Conservation (phyloP, 2,329 filamentous ascomycete genomes). For the Parascedosporium putredinis region DNA sequence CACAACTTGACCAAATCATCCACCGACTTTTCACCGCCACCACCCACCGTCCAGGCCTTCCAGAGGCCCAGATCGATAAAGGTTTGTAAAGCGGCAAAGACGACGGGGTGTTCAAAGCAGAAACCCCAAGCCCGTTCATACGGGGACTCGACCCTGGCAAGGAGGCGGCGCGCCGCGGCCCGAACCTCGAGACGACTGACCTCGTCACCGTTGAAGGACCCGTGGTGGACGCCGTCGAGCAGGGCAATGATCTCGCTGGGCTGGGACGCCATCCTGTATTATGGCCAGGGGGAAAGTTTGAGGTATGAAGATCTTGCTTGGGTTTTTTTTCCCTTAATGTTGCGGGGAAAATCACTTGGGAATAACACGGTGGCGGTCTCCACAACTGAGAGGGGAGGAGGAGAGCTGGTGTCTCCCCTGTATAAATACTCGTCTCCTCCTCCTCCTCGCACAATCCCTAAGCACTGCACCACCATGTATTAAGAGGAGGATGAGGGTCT, state of each 20-base stretch:
- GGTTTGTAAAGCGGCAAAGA: conserved; percentile 20
- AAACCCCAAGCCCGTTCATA: conserved; percentile 22
- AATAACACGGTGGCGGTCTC: not conserved
- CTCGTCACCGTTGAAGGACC: conserved; percentile 5
- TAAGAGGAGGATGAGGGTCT: too few relatives aligned
- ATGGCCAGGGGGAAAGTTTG: not conserved
- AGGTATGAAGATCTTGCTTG: not conserved
- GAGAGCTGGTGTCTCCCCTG: not conserved
- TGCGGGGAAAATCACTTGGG: not conserved
- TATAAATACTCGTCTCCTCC: not conserved
- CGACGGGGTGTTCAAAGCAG: conserved; percentile 19
- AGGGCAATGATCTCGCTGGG: not conserved
- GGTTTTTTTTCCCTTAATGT: not conserved
- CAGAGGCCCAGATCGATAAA: conserved; percentile 21
- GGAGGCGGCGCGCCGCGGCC: conserved; percentile 18
- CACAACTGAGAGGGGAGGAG: not conserved
- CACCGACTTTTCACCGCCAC: conserved; percentile 18
- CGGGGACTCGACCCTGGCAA: conserved; percentile 20
- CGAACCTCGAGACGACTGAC: conserved; percentile 11
- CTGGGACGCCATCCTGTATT: not conserved
- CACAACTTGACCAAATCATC: conserved; percentile 18
- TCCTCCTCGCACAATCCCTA: not conserved
- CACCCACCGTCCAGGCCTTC: conserved; percentile 19
- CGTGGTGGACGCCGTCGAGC: not conserved
- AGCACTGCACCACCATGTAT: too few relatives aligned